Evolutionary conservation across 1,284 basidiomycete species (phyloP).

Genomic region (Tremellales sp.): DNA sequence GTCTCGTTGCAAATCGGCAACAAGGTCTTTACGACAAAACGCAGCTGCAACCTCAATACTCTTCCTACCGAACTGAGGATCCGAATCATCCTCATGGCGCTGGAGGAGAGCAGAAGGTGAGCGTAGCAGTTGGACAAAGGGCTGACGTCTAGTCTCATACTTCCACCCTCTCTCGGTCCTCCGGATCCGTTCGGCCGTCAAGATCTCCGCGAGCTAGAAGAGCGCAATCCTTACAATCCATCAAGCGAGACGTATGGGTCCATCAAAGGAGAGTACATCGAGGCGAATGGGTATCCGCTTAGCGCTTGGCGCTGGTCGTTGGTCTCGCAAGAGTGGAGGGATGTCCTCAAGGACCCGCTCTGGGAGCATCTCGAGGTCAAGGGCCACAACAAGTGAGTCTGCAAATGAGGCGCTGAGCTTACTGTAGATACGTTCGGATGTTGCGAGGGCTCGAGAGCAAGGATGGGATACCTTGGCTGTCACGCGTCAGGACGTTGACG

Average conservation of each 20-base stretch:
- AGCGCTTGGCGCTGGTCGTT: conserved; percentile 28
- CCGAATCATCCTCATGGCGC: conserved; percentile 27
- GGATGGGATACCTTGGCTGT: conserved; percentile 5
- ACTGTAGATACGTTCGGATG: too few species aligned
- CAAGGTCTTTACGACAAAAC: conserved; percentile 26
- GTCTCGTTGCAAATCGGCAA: conserved; percentile 31
- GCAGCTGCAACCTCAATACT: conserved; percentile 20
- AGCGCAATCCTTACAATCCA: conserved; percentile 21
- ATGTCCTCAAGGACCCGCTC: conserved; percentile 13
- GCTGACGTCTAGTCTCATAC: conserved; percentile 17
- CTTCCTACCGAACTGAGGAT: conserved; percentile 27
- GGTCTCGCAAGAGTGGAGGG: conserved; percentile 27
- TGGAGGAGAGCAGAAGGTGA: conserved; percentile 26
- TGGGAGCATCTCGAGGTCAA: conserved; percentile 21
- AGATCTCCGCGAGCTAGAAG: conserved; percentile 10
- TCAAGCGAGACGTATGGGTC: conserved; percentile 23
- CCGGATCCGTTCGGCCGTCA: conserved; percentile 8
- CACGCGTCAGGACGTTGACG: conserved; percentile 15
- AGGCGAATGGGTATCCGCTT: conserved; percentile 31
- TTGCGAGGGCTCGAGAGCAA: not conserved
- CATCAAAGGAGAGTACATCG: conserved; percentile 23
- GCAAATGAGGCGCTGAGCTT: too few species aligned
- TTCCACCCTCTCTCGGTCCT: conserved; percentile 17
- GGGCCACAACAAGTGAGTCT: conserved; percentile 16
- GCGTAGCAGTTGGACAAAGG: not conserved